Percentiles rank a stretch among this genome's conserved stretches.
phyloP scores from a whole-genome alignment of 768 basidiomycete genomes.

The Mycena leptocephala region DNA sequence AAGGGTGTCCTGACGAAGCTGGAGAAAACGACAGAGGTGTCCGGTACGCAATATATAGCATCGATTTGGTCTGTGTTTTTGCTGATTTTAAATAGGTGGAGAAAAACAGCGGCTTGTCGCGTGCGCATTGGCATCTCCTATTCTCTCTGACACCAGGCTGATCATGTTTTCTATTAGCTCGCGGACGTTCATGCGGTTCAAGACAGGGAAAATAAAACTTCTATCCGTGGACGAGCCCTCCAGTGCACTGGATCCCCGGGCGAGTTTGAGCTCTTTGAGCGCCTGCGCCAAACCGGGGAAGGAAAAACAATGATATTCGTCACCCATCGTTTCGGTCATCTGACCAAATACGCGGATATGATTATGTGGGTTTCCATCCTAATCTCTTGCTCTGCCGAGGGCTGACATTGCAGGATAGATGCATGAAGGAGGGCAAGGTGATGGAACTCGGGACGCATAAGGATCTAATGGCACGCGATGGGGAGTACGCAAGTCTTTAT shows the following conservation, averaged over 20 bases:
- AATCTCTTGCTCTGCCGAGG: not conserved
- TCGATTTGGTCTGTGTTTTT: not conserved
- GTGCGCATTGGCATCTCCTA: not conserved
- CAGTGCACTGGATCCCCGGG: conserved; percentile 19
- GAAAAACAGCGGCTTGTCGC: conserved; percentile 26
- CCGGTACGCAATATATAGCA: not conserved
- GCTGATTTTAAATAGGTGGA: not conserved
- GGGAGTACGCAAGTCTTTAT: conserved; percentile 35
- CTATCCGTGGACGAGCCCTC: conserved; percentile 26
- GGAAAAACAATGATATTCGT: conserved; percentile 36
- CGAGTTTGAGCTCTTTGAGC: conserved; percentile 26
- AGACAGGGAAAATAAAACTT: conserved; percentile 16
- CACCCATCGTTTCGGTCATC: conserved; percentile 26
- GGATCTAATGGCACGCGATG: conserved; percentile 26
- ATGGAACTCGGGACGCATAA: conserved; percentile 30
- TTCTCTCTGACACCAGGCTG: not conserved
- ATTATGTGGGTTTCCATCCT: conserved; percentile 17
- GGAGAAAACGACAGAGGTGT: conserved; percentile 20
- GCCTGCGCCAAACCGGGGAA: not conserved
- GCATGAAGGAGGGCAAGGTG: conserved; percentile 36
- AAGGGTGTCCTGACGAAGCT: conserved; percentile 9
- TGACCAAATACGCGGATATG: conserved; percentile 34
- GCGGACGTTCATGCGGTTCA: conserved; percentile 34
- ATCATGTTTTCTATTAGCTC: not conserved
- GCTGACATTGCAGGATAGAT: conserved; percentile 1